phyloP scores from a whole-genome alignment of 345 rosid genomes.

The Excoecaria cochinchinensis region DNA sequence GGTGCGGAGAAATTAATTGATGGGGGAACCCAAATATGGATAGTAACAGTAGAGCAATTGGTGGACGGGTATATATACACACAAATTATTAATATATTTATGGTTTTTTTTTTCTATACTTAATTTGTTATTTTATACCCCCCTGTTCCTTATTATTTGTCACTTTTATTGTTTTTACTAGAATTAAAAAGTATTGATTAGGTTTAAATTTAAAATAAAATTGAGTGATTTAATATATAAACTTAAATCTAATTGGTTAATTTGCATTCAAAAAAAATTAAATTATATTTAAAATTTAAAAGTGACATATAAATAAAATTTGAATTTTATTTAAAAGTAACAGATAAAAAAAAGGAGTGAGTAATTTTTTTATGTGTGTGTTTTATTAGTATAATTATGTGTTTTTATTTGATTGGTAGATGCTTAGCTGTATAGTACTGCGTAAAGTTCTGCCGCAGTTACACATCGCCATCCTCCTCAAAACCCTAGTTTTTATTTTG shows the following conservation, averaged over 20 bases:
- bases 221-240: no score
- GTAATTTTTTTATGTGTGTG: conserved; percentile 1
- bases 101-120: background rate
- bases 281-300: no score
- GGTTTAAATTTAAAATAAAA: no score
- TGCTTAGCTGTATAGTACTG: conserved; percentile 36
- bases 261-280: no score
- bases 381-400: background rate
- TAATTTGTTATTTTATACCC: background rate
- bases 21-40: background rate
- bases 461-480: conserved; percentile 28
- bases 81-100: background rate
- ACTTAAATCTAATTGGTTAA: no score
- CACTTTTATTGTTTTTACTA: no score
- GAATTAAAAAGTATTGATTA: no score
- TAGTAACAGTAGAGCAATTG: conserved; percentile 9
- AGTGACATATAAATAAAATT: no score
- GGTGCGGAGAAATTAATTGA: background rate
- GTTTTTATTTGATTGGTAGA: conserved; percentile 25
- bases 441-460: conserved; percentile 17
- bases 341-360: no score
- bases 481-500: conserved; percentile 22
- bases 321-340: no score
- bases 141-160: no score
- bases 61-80: background rate